Evolutionary conservation across 2,329 filamentous ascomycete species (phyloP), one percentile per base, ranked within the genome.

Genomic region (Ambrosiella xylebori): DNA sequence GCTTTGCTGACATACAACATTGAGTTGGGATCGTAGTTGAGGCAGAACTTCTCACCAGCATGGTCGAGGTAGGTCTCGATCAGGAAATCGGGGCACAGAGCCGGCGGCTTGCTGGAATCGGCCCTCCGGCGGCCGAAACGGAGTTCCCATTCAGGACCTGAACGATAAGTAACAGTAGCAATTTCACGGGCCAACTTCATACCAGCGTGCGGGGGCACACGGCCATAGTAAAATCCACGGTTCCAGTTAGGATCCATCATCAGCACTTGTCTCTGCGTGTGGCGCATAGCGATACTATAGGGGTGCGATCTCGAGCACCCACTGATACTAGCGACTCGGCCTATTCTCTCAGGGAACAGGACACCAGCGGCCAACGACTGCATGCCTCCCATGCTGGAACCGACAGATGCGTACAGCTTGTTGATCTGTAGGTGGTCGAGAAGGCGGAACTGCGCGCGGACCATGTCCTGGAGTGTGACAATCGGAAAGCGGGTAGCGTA

Each of bases 221-320:
- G 74, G 65, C 84, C 85, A 68, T 95, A 95, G 74, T 97, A 97
- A 72, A 91, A 95, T 1, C 93, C 93, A 40, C 93, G 82, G 64
- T 88, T 87, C 93, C 93, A 98, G 66, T 95, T 89, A 1, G 90
- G 89, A 66, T 98, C 93, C 85, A 96, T 96, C 90, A 98, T 97
- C 53, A 98, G 78, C 0, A 96, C 93, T 73, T 97, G 93, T 36
- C 93, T 83, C 71, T 98, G 93, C 0, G 91, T 95, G 71, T 98
- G 93, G 57, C 93, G 83, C 91, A 98, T 96, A 39, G 93, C 93
- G 68, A 98, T 95, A 69, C 90, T 95, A 73, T 98, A 98, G 0
- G 93, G 93, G 68, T 98, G 93, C 64, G 86, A 94, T 62, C 93
- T 78, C 0, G 91, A 93, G 69, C 93, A 98, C 11, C 91, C 93